Conservation (phyloP, 2,329 filamentous ascomycete genomes). For the Emericellopsis cladophorae region DNA sequence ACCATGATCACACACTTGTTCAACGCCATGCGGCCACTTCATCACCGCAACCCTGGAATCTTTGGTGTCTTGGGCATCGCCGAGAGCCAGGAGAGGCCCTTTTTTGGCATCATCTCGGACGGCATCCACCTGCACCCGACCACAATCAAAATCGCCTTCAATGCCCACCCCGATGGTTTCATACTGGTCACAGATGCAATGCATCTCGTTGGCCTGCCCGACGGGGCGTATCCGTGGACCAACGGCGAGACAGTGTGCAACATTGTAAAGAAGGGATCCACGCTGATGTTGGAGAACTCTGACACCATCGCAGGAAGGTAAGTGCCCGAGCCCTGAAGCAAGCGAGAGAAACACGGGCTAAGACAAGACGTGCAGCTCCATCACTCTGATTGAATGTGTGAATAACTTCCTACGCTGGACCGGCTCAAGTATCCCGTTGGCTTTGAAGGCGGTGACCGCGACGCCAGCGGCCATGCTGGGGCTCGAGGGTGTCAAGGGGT, state of each 20-base stretch:
- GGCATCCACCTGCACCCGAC: constrained; percentile 85
- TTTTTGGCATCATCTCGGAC: constrained; percentile 81
- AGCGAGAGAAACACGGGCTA: not conserved
- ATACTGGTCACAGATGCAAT: constrained; percentile 90
- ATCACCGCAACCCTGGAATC: constrained; percentile 83
- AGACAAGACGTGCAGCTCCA: constrained; percentile 31
- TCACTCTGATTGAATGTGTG: constrained; percentile 68
- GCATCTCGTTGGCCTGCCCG: constrained; percentile 72
- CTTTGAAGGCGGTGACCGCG: constrained; percentile 58
- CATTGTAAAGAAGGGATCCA: constrained; percentile 58
- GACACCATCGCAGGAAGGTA: constrained; percentile 66
- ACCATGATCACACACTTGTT: constrained; percentile 90
- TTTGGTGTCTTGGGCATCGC: constrained; percentile 71
- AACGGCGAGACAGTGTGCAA: constrained; percentile 50
- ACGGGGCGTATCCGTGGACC: constrained; percentile 77
- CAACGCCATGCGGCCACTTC: constrained; percentile 84
- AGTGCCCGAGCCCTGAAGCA: constrained; percentile 14
- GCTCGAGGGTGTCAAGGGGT: constrained; percentile 53
- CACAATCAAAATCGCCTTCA: constrained; percentile 79
- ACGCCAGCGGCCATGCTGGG: constrained; percentile 71
- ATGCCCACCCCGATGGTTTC: constrained; percentile 71
- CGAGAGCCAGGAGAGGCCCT: constrained; percentile 49
- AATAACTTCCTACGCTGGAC: constrained; percentile 72
- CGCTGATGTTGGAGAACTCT: constrained; percentile 65
- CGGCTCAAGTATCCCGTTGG: constrained; percentile 53